Evolutionary conservation across 345 rosid genomes (phyloP), one percentile per base, ranked within the genome.

Genomic region (Ailanthus altissimus): DNA sequence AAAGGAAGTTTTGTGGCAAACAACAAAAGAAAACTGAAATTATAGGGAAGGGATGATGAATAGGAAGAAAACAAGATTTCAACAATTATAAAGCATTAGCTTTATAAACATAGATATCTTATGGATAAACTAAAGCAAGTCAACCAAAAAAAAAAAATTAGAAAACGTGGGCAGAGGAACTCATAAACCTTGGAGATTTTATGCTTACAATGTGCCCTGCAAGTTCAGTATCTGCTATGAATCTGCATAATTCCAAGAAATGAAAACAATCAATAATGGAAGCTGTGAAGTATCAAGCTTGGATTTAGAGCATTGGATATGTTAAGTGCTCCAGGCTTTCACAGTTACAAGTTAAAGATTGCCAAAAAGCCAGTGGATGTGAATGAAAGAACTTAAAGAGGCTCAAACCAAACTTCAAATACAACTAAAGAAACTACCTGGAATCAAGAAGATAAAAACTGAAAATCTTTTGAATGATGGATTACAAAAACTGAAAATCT

Each of bases 1-100:
- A 36, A 68, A 49, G 20, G 5, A 49, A 26, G 58, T 28, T 32
- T 47, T 25, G 72, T 4, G 72, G 42, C 72, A 26, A 69, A 69
- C 73, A 18, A 8, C 60, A 42, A 32, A 6, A 51, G 58, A 73
- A 43, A 49, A 14, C 28, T 73, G 56, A 73, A 73, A 45, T 15
- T 25, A 43, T 59, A 67, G n/a, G 14, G 43, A 61, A 25, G 46
- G 25, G 25, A 2, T 8, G 25, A 14, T 20, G 56, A 49, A 3
- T 28, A 20, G 42, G 23, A n/a, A 53, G 61, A 42, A 66, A 56
- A 11, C 2, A 13, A 51, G 32, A 18, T 18, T 9, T 50, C 15
- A 28, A 1, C 5, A 16, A 12, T 20, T 38, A 64, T 6, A 40
- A 64, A 20, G 2, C 68, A 8, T 64, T 64, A 18, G 49, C 26